Conservation (phyloP, 2,329 filamentous ascomycete genomes). For the Beauveria varroae region DNA sequence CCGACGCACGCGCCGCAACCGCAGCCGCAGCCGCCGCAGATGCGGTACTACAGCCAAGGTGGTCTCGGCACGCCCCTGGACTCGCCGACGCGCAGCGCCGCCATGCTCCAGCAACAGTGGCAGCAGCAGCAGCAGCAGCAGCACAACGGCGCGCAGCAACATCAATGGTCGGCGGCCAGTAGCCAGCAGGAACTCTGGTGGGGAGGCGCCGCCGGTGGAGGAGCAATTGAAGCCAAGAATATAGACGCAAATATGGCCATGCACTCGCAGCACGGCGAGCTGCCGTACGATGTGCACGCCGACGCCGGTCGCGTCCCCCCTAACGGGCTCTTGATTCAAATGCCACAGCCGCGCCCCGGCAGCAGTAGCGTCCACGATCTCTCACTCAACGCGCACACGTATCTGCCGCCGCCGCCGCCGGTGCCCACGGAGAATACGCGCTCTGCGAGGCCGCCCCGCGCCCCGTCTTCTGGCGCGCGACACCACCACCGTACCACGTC, state of each 20-base stretch:
- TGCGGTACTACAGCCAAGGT: constrained; percentile 25
- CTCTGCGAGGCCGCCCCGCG: constrained; percentile 39
- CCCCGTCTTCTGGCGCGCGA: constrained; percentile 45
- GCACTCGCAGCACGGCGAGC: constrained; percentile 12
- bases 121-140: constrained; percentile 11
- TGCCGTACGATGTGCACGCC: constrained; percentile 7
- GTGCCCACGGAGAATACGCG: constrained; percentile 14
- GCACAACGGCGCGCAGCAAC: background rate
- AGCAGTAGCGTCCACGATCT: constrained; percentile 25
- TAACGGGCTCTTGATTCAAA: constrained; percentile 44
- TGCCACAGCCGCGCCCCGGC: constrained; percentile 38
- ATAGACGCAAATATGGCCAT: constrained; percentile 24
- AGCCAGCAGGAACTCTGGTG: constrained; percentile 19
- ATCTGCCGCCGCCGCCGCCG: constrained; percentile 26
- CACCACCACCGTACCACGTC: constrained; percentile 34
- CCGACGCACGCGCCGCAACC: constrained; percentile 16
- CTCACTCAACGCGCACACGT: constrained; percentile 26
- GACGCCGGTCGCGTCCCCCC: constrained; percentile 9
- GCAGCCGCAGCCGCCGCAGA: constrained; percentile 9
- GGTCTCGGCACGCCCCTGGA: constrained; percentile 30
- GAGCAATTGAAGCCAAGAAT: constrained; percentile 25
- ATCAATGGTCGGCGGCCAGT: background rate
- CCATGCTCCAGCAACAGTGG: constrained; percentile 16
- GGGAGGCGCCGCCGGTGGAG: constrained; percentile 20
- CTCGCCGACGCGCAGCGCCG: constrained; percentile 28